Evolutionary conservation across 169 alveolate species (phyloP).

Genomic region (Eimeria acervulina): DNA sequence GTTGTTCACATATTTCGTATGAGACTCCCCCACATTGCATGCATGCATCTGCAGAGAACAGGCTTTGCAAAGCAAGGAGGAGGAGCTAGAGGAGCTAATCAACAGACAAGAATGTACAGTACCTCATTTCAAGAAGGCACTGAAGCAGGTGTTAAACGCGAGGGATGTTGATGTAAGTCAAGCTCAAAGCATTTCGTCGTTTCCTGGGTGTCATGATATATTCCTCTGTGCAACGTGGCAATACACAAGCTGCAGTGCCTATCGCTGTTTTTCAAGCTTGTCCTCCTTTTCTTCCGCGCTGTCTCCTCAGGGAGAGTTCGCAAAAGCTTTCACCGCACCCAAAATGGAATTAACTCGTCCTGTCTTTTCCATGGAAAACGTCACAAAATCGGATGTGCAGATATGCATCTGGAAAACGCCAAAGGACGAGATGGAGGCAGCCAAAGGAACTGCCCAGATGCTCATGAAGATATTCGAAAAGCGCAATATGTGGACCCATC

Average conservation of each 20-base stretch:
- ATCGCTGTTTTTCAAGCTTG: not conserved
- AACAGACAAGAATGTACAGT: slow-evolving; percentile 15
- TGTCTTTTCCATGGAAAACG: not conserved
- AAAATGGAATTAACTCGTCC: slow-evolving; percentile 4
- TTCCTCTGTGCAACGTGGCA: not conserved
- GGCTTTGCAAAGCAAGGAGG: not conserved
- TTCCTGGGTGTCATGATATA: not conserved
- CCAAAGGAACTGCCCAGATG: slow-evolving; percentile 37
- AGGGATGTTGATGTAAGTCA: slow-evolving; percentile 14
- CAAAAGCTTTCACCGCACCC: not conserved
- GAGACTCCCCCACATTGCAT: not conserved
- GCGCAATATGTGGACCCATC: slow-evolving; percentile 42
- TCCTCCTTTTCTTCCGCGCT: not conserved
- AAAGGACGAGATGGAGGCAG: slow-evolving; percentile 32
- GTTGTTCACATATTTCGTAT: not conserved
- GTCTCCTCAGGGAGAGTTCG: not conserved
- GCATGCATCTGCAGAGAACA: slow-evolving; percentile 8
- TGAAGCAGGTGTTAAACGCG: slow-evolving; percentile 4
- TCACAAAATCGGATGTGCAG: not conserved
- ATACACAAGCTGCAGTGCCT: not conserved
- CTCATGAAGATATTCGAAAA: slow-evolving; percentile 53
- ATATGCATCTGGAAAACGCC: slow-evolving; percentile 70
- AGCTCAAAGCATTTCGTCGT: not conserved
- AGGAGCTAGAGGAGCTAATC: slow-evolving; percentile 2
- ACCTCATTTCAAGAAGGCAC: slow-evolving; percentile 39